A percentile compares a stretch with the other conserved stretches of the same genome.
Conservation (phyloP, 208 protist genomes). For the Acanthamoeba castellanii region DNA sequence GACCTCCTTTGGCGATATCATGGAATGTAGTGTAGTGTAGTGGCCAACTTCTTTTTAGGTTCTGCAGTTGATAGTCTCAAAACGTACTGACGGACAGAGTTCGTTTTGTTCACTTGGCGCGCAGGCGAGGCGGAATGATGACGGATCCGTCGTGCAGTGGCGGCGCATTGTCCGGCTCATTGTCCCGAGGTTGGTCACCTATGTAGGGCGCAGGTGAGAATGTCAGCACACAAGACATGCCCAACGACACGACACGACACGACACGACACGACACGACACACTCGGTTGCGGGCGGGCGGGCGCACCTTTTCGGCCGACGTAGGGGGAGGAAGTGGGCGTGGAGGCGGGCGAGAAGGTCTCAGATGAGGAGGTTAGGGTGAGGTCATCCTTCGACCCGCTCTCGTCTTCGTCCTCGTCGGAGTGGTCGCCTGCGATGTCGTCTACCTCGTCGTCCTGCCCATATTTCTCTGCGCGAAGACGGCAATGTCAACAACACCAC, state of each 20-base stretch:
- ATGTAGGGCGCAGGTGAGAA: neutral
- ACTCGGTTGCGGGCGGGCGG: neutral
- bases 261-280: neutral
- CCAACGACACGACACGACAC: no score
- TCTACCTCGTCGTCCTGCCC: slow-evolving; percentile 24
- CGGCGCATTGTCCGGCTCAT: slow-evolving; percentile 7
- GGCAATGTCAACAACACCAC: neutral
- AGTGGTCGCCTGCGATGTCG: slow-evolving; percentile 21
- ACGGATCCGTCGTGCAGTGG: neutral
- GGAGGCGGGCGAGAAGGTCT: neutral
- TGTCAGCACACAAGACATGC: neutral
- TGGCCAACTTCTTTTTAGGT: no score
- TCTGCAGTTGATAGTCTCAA: no score
- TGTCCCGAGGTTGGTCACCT: neutral
- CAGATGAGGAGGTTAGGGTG: neutral
- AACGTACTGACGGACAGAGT: no score
- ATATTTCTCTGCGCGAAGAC: neutral
- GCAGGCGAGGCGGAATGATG: neutral
- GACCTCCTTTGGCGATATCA: no score
- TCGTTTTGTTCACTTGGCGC: neutral
- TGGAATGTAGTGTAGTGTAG: no score
- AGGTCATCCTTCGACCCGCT: neutral
- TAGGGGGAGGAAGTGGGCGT: neutral
- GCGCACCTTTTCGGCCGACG: neutral
- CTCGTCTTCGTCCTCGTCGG: neutral